Conservation (phyloP, 1,284 basidiomycete species). For the Papiliotrema terrestris region DNA sequence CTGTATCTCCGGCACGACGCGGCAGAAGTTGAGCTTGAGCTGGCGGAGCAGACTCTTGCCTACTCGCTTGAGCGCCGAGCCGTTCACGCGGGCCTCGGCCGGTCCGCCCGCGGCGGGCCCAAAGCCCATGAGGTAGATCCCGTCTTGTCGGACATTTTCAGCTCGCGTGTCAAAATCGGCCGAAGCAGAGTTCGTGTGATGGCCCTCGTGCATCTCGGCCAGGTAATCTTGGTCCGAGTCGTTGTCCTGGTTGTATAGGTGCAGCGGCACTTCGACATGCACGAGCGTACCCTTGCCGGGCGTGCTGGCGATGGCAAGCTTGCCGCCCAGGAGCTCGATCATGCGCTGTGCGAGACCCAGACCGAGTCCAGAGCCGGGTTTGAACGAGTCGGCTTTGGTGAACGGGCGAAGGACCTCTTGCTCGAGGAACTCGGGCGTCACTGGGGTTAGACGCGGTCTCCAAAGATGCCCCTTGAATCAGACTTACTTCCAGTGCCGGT, state of each 20-base stretch:
- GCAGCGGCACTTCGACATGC: constrained; percentile 27
- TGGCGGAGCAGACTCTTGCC: constrained; percentile 30
- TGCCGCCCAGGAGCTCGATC: constrained; percentile 32
- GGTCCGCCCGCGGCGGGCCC: constrained; percentile 6
- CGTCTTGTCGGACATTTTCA: constrained; percentile 21
- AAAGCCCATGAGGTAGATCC: constrained; percentile 26
- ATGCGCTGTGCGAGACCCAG: constrained; percentile 25
- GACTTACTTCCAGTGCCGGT: constrained; percentile 37
- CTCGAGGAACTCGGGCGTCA: constrained; percentile 29
- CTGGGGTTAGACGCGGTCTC: neutral
- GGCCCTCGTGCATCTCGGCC: neutral
- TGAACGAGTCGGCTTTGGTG: constrained; percentile 28
- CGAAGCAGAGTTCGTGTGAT: neutral
- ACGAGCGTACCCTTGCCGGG: constrained; percentile 25
- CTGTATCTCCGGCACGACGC: constrained; percentile 23
- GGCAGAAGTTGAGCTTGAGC: constrained; percentile 27
- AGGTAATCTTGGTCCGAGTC: constrained; percentile 17
- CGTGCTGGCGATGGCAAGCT: constrained; percentile 20
- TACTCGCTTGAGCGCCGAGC: constrained; percentile 15
- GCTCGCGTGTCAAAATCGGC: neutral
- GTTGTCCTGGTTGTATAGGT: constrained; percentile 17
- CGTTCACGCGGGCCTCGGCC: too few species aligned
- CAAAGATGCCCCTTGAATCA: neutral
- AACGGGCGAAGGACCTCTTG: constrained; percentile 24
- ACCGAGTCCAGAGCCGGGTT: constrained; percentile 28